phyloP scores from a whole-genome alignment of 768 basidiomycete species.

The Pholiota microspora region DNA sequence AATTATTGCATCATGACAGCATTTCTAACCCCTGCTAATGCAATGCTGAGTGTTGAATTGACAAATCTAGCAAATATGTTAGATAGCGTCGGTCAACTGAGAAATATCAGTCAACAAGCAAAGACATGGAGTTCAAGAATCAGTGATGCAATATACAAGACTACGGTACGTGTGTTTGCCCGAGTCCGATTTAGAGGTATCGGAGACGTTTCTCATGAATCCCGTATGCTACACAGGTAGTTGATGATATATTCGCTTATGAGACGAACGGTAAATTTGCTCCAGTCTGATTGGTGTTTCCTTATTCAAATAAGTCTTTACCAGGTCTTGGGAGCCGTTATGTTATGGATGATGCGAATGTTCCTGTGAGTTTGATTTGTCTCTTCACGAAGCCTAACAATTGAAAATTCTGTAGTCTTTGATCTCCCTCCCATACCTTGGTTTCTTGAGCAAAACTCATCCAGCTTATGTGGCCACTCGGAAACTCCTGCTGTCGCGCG shows the following conservation, averaged over 20 bases:
- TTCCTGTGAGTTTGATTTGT: constrained; percentile 51
- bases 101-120: constrained; percentile 53
- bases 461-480: constrained; percentile 65
- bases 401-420: constrained; percentile 47
- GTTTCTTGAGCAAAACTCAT: constrained; percentile 63
- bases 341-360: constrained; percentile 86
- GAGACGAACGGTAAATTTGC: constrained; percentile 61
- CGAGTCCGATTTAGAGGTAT: too few species aligned
- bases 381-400: not conserved
- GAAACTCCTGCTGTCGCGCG: constrained; percentile 54
- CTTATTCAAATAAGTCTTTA: too few species aligned
- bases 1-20: constrained; percentile 35
- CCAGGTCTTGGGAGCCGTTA: constrained; percentile 69
- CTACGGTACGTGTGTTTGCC: constrained; percentile 41
- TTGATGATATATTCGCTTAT: constrained; percentile 69
- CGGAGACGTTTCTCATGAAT: too few species aligned
- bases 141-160: constrained; percentile 57
- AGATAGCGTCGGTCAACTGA: constrained; percentile 43
- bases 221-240: too few species aligned
- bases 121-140: constrained; percentile 58
- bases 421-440: constrained; percentile 77
- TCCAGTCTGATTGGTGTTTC: too few species aligned
- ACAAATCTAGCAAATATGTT: constrained; percentile 58
- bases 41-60: constrained; percentile 78
- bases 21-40: constrained; percentile 77